Base-by-base conservation (phyloP, 257 asterid species). In the Nicotiana tabacum region DNA sequence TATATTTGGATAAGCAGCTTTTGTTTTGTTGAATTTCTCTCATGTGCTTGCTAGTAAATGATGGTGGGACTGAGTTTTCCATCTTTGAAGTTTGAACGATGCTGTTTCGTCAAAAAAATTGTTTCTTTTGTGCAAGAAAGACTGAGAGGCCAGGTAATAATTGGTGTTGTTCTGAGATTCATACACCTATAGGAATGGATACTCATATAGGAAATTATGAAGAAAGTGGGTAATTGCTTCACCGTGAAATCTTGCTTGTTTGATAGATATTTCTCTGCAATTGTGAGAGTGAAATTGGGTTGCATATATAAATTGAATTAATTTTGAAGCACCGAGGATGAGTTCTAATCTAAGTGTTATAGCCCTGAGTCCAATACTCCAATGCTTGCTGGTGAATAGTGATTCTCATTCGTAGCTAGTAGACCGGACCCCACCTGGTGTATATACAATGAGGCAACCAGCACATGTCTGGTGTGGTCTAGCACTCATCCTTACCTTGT, bases 1-100 rank as follows among this genome's bases (percentile, higher is more conserved):
- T 86, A 82, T 78, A 69, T 83, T 86, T 67, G 83, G 86, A 87
- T 56, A 83, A 78, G 2, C 39, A 66, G 66, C 37, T 80, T n/a
- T 46, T 56, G 37, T 37, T 70, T 33, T 56, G 77, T 77, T 80
- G 33, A 66, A 57, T 55, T 86, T 77, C 29, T 79, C 60, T 58
- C 43, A 13, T 27, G 29, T 57, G 29, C 9, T 77, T 81, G 32
- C 30, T 77, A 46, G 80, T 67, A 53, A 60, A 81, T 80, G 29
- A 72, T 43, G 37, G 46, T 15, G 80, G 35, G 80, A 51, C 80
- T 76, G 64, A 8, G 32, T 48, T 51, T 72, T 24, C 37, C 7
- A 12, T 72, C 24, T 33, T 68, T 69, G 77, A 39, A 69, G 10
- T 39, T 69, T 69, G 77, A 18, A 69, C n/a, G 10, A 27, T 18